phyloP scores from a whole-genome alignment of 306 rosid genomes.

The Trifolium fragiferum region DNA sequence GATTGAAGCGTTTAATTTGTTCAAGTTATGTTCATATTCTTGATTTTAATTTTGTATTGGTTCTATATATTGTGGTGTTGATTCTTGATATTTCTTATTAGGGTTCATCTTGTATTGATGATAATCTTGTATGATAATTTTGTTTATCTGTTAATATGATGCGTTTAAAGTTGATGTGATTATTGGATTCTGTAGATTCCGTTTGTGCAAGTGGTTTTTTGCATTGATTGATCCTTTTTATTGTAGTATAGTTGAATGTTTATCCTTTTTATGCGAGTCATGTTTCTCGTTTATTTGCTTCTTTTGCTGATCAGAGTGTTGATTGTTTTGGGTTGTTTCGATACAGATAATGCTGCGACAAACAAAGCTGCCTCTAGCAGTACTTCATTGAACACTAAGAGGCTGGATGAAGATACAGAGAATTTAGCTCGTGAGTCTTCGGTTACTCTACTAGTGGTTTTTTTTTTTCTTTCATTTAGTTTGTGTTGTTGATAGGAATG shows the following conservation, averaged over 20 bases:
- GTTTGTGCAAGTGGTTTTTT: not conserved
- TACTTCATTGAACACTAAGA: slow-evolving; percentile 84
- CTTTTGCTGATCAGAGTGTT: slow-evolving; percentile 6
- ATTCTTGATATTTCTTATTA: not conserved
- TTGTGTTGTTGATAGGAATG: no score
- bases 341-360: slow-evolving; percentile 65
- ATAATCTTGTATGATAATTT: not conserved
- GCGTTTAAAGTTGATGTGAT: slow-evolving; percentile 6
- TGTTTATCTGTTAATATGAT: not conserved
- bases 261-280: not conserved
- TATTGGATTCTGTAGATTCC: not conserved
- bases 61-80: not conserved
- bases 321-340: slow-evolving; percentile 28
- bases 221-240: not conserved
- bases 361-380: slow-evolving; percentile 85
- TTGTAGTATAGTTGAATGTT: slow-evolving; percentile 1
- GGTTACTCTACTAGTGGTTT: not conserved
- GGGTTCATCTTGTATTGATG: not conserved
- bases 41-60: not conserved
- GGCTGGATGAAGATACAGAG: slow-evolving; percentile 88
- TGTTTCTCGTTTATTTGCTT: not conserved
- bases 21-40: not conserved
- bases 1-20: not conserved
- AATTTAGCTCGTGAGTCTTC: slow-evolving; percentile 71
- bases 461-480: no score